Evolutionary conservation across 129 eudicot genomes (phyloP).

Genomic region (Helianthus tuberosus): DNA sequence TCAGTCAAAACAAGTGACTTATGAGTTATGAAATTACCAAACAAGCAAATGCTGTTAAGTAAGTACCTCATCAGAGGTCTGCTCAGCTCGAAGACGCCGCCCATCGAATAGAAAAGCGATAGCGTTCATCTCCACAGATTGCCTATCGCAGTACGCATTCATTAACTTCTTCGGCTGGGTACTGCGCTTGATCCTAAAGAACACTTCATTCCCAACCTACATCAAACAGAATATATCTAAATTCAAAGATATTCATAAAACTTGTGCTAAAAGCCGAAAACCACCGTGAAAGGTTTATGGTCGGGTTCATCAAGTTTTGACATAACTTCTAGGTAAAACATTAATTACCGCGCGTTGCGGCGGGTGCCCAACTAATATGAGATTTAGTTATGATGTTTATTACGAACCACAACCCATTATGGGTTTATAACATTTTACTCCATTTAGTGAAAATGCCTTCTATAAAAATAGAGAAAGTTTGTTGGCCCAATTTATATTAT

Average conservation of each 20-base stretch:
- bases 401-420: too few species aligned
- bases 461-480: too few species aligned
- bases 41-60: not conserved
- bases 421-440: too few species aligned
- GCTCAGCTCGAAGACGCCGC: conserved; percentile 52
- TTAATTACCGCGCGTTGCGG: too few species aligned
- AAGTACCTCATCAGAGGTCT: conserved; percentile 65
- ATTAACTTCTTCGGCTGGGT: conserved; percentile 65
- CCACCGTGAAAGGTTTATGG: not conserved
- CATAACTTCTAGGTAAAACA: not conserved
- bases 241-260: not conserved
- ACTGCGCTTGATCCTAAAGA: conserved; percentile 46
- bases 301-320: not conserved
- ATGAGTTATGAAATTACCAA: not conserved
- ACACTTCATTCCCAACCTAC: conserved; percentile 15
- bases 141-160: conserved; percentile 69
- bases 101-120: not conserved
- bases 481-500: too few species aligned
- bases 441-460: too few species aligned
- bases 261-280: not conserved
- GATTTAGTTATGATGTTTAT: too few species aligned
- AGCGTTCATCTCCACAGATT: conserved; percentile 30
- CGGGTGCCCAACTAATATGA: too few species aligned
- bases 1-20: not conserved
- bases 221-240: too few species aligned